These are phyloP conservation scores for Isoetes engelmannii DNA, from an alignment of 83 land plant species.

Conservation along the genomic window DNA sequence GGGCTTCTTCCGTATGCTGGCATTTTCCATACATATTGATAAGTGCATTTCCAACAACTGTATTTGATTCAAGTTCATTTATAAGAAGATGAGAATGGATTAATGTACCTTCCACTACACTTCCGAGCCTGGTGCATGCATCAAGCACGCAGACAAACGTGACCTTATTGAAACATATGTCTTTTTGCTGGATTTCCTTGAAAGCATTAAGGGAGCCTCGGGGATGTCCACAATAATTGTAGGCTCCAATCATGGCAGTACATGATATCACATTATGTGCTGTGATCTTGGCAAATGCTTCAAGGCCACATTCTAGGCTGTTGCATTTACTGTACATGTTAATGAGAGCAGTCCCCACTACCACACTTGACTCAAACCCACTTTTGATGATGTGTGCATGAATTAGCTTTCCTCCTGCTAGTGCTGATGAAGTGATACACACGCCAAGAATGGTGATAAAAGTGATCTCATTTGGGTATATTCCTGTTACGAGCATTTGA, in stretches of 20 bases:
- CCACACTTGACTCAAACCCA: neutral
- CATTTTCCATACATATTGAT: conserved; percentile 31
- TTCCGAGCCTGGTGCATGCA: neutral
- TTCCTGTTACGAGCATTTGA: neutral
- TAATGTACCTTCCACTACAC: neutral
- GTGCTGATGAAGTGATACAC: neutral
- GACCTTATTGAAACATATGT: neutral
- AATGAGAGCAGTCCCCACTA: neutral
- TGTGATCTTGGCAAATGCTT: neutral
- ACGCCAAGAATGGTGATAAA: neutral
- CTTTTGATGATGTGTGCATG: neutral
- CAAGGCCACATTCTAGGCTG: neutral
- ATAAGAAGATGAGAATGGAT: conserved; percentile 23
- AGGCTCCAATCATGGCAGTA: conserved; percentile 1
- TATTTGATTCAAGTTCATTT: neutral
- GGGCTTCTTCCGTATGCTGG: conserved; percentile 22
- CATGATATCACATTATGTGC: neutral
- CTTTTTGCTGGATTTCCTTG: neutral
- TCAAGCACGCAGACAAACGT: neutral
- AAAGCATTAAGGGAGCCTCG: neutral
- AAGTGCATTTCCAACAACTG: conserved; percentile 20
- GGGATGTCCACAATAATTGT: neutral
- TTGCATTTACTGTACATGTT: conserved; percentile 2
- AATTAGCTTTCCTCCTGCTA: neutral
- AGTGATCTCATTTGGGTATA: neutral